Conservation (phyloP, 2,329 filamentous ascomycete species). For the Pseudocercospora pini-densiflorae region DNA sequence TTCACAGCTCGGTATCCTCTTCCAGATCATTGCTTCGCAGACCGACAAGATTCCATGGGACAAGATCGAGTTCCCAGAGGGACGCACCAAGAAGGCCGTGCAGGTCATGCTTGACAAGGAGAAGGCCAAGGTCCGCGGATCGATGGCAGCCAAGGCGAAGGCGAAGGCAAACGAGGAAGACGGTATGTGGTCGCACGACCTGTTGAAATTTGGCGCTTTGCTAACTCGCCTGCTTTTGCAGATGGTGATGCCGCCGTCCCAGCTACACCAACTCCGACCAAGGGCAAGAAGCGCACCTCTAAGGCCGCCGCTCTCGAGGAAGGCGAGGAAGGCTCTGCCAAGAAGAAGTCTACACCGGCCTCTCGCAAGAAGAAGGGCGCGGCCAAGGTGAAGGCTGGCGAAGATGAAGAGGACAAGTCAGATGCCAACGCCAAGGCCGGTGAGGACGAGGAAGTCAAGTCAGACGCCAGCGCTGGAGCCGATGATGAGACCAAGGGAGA, state of each 20-base stretch:
- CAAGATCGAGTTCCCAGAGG: slow-evolving; percentile 36
- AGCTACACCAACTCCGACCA: slow-evolving; percentile 22
- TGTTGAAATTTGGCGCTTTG: background rate
- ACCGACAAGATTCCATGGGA: slow-evolving; percentile 36
- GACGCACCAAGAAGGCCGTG: slow-evolving; percentile 37
- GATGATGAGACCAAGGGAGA: slow-evolving; percentile 11
- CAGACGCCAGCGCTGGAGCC: slow-evolving; percentile 15
- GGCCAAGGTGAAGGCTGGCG: slow-evolving; percentile 18
- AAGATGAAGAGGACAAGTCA: slow-evolving; percentile 18
- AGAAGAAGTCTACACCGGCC: slow-evolving; percentile 23
- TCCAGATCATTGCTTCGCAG: slow-evolving; percentile 36
- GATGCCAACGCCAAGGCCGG: slow-evolving; percentile 17
- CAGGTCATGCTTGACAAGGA: slow-evolving; percentile 40
- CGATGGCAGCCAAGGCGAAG: slow-evolving; percentile 7
- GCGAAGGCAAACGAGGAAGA: background rate
- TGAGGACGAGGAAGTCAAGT: slow-evolving; percentile 18
- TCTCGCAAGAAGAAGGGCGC: slow-evolving; percentile 26
- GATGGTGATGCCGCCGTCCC: slow-evolving; percentile 12
- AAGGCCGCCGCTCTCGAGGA: slow-evolving; percentile 24
- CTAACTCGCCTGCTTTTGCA: background rate
- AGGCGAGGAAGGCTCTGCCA: slow-evolving; percentile 24
- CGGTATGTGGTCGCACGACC: background rate
- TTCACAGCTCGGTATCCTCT: slow-evolving; percentile 32
- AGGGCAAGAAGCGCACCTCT: slow-evolving; percentile 32
- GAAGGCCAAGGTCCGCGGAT: slow-evolving; percentile 34